Evolutionary conservation across 2,329 filamentous ascomycete species (phyloP), one percentile per base, ranked within the genome.

Genomic region (Fusarium chaquense): DNA sequence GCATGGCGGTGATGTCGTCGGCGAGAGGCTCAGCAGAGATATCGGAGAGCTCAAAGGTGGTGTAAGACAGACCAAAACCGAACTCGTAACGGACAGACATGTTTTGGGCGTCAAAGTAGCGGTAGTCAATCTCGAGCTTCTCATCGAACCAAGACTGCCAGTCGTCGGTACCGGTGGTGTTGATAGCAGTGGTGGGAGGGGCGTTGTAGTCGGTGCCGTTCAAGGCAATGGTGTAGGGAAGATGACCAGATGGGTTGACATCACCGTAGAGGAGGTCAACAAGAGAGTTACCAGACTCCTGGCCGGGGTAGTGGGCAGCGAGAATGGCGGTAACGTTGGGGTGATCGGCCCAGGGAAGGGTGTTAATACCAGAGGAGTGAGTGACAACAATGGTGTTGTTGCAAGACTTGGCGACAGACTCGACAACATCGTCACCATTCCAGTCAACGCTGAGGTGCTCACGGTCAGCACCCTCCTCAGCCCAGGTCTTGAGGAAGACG

Each of bases 171-270:
- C 79, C 80, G 1, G 75, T 78, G 49, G 77, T 81, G 70, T 78
- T 76, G 69, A 80, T 66, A 13, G 70, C 75, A 2, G 80, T 81
- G 18, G 78, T 81, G 1, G 78, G 77, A 5, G 81, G 80, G 1
- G 79, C 79, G 45, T 82, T 82, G 76, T 83, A 83, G 77, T 83
- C 82, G 36, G 78, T 81, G 22, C 83, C 86, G 28, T 85, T 83
- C 63, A 81, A 79, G n/a, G 89, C 89, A 71, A 92, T 87, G n/a
- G 90, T 92, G 80, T 92, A 93, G 5, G 90, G 90, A 12, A 93
- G 82, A 70, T 90, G 88, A 10, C 91, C 91, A 61, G 87, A 90
- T 26, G 90, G 90, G 40, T 88, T 89, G 56, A 87, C 85, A 54
- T 90, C 86, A 61, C 91, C 91, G 74, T 88, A 93, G 4, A 93